phyloP scores from a whole-genome alignment of 768 basidiomycete species.

The Lactarius evosmus region DNA sequence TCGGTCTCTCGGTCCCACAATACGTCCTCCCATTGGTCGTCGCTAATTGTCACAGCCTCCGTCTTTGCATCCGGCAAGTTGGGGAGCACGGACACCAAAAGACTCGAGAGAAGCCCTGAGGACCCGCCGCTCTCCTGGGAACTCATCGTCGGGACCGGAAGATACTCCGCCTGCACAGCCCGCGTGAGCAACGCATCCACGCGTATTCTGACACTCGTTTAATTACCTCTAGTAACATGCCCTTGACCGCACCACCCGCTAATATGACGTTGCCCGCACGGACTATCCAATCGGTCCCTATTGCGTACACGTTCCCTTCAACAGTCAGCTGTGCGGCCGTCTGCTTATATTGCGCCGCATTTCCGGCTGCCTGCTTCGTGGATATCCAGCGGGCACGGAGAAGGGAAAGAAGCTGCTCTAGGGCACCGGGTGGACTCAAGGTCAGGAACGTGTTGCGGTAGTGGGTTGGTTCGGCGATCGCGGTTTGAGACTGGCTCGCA shows the following conservation, averaged over 20 bases:
- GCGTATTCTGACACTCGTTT: constrained; percentile 21
- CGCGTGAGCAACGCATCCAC: background rate
- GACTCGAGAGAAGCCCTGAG: constrained; percentile 69
- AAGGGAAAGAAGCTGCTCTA: constrained; percentile 72
- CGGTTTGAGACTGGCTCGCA: constrained; percentile 25
- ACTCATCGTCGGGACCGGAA: constrained; percentile 68
- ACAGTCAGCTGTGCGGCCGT: constrained; percentile 63
- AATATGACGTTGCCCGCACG: constrained; percentile 75
- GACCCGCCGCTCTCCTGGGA: constrained; percentile 63
- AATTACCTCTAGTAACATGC: constrained; percentile 81
- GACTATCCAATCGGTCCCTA: constrained; percentile 80
- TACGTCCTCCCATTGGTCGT: constrained; percentile 78
- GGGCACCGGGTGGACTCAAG: constrained; percentile 64
- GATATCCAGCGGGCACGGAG: constrained; percentile 73
- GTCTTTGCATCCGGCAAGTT: constrained; percentile 70
- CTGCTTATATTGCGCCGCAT: constrained; percentile 47
- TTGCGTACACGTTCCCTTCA: constrained; percentile 69
- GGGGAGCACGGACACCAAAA: constrained; percentile 71
- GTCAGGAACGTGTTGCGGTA: constrained; percentile 78
- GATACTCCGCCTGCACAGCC: constrained; percentile 66
- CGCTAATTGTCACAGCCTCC: constrained; percentile 73
- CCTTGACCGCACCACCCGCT: constrained; percentile 70
- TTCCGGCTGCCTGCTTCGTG: constrained; percentile 41
- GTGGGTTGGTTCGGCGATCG: constrained; percentile 44
- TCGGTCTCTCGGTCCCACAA: constrained; percentile 73